Evolutionary conservation across 495 filamentous ascomycete species (phyloP), one percentile per base, ranked within the genome.

Genomic region (Ascodesmis nigricans): DNA sequence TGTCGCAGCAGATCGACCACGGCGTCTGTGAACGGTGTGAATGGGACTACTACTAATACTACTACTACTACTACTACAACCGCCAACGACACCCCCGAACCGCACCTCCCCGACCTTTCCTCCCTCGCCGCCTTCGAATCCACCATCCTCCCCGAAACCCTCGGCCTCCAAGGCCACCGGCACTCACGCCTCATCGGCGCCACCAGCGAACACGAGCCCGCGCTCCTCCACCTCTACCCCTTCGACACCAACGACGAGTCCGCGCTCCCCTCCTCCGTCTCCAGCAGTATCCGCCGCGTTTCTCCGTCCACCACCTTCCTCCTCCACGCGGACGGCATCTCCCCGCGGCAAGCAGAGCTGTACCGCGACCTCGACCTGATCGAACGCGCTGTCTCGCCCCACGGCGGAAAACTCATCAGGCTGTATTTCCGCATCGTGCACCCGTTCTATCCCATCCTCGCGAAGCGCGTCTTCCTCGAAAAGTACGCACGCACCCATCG

Each of bases 401-500:
- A 91, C 54, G 81, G 81, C 26, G 67, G 71, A 36, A 70, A 70
- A 7, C 50, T 92, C 51, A 69, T 93, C 32, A 75, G 84, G 39
- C 64, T 90, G 33, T 97, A 83, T 61, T 91, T 91, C 46, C 66
- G 71, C 33, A 63, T 78, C 34, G 72, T 93, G 29, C 87, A 93
- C 53, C 83, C 81, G 1, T 79, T 67, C 38, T 90, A 91, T 45
- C 84, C 84, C 21, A 79, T 97, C 39, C 58, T 92, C 32, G 73
- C 91, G 46, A 83, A 91, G 58, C 66, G 71, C 40, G 66, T 81
- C 21, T 91, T 91, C 50, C 69, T 78, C 44, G 78, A 90, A 44
- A 77, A 81, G 43, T 80, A 90, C 49, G 62, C 69, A 15, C 70
- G 73, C 16, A 71, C 75, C 17, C 67, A 79, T 45, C 68, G 67